Conservation (phyloP, 768 basidiomycete species). For the Suillus cothurnatus region DNA sequence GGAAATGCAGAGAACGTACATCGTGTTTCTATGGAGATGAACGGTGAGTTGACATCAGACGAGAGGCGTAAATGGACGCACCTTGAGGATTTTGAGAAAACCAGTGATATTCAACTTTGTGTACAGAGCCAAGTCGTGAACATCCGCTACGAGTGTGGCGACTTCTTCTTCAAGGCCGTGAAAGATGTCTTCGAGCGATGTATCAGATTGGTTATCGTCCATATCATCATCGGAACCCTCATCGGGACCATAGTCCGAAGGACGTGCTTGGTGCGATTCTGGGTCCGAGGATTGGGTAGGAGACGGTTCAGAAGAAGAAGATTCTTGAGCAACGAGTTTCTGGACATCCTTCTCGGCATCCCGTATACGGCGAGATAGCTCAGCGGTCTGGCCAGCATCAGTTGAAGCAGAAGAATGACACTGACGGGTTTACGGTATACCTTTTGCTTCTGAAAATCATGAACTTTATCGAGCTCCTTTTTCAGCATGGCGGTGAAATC, state of each 20-base stretch:
- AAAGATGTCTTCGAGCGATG: constrained; percentile 85
- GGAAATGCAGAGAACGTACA: constrained; percentile 43
- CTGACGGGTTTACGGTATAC: constrained; percentile 41
- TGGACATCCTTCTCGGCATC: constrained; percentile 83
- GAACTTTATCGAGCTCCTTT: constrained; percentile 89
- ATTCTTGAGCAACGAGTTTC: constrained; percentile 67
- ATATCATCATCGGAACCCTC: constrained; percentile 62
- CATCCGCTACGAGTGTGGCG: constrained; percentile 90
- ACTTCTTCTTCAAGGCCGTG: constrained; percentile 91
- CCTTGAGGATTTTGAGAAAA: constrained; percentile 98
- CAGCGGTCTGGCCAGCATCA: constrained; percentile 57
- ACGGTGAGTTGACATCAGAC: constrained; percentile 4
- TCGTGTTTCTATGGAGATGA: constrained; percentile 79
- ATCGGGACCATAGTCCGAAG: constrained; percentile 52
- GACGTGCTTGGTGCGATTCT: constrained; percentile 55
- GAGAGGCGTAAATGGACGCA: constrained; percentile 29
- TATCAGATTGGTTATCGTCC: constrained; percentile 56
- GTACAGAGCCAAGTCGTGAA: constrained; percentile 88
- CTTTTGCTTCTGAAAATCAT: constrained; percentile 91
- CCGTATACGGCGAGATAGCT: constrained; percentile 79
- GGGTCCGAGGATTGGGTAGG: constrained; percentile 41
- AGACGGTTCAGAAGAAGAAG: constrained; percentile 27
- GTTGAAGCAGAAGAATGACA: constrained; percentile 8
- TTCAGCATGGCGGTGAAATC: constrained; percentile 82
- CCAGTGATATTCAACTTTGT: constrained; percentile 98